Base-by-base conservation (phyloP, 2,329 filamentous ascomycete species). In the Colletotrichum karsti region DNA sequence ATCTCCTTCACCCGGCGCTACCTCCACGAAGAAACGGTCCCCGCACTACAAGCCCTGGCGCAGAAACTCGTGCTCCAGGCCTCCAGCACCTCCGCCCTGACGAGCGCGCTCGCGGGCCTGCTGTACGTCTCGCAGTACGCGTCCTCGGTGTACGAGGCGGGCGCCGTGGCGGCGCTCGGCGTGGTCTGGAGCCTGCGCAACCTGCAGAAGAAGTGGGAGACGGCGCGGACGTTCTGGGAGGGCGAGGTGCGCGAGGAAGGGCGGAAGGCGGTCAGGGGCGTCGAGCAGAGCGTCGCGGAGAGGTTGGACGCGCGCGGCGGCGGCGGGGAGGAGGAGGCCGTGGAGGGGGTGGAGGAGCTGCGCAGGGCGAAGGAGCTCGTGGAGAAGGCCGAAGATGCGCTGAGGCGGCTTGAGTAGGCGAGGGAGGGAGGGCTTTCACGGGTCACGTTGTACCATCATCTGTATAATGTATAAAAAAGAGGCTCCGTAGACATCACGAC, bases 11-110 rank as follows among this genome's bases (percentile, higher is more conserved):
- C 91, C 7, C 89, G 94, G n/a, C 82, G 85, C 37, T 89, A 90
- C 70, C 85, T 94, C 3, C 84, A 90, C 44, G 80, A 84, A n/a
- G 85, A 88, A 67, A 93, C 91, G 0, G 85, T 94, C 2, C 91
- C 91, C 2, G 88, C 90, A 1, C 82, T 95, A 4, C 92, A 94
- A 74, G 89, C 91, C 1, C 82, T 93, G 0, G 91, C 92, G 1
- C 92, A 95, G 78, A 88, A 86, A 63, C 87, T 95, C 2, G 90
- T 97, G 5, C 77, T 97, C 5, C 90, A 94, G 74, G 92, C 93
- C 0, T 81, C 93, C 0, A 91, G 90, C 58, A 93, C 93, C 0
- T 92, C 93, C 0, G 88, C 89, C 5, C 80, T 92, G 3, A 87
- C 87, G 1, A 82, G 81, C 0, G 83, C 84, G 0, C 81, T 91